Evolutionary conservation across 495 filamentous ascomycete species (phyloP).

Genomic region (Bryoglossum gracile): DNA sequence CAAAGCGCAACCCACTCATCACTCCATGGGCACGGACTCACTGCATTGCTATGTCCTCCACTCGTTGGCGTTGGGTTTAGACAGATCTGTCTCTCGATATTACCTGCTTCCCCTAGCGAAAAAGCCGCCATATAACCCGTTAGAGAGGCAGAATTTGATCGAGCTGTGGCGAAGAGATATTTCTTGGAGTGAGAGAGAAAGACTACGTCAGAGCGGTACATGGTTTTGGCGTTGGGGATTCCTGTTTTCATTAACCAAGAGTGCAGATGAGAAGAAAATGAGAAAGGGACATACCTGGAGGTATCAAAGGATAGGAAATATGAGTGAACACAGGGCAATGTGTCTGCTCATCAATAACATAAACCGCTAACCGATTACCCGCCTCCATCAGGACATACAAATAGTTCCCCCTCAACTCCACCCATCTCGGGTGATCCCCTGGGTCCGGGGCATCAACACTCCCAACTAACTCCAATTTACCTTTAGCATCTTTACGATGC

Average conservation of each 20-base stretch:
- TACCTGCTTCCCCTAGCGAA: conserved; percentile 57
- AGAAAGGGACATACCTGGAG: conserved; percentile 46
- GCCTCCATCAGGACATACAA: conserved; percentile 82
- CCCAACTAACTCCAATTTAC: conserved; percentile 58
- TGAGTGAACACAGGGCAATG: conserved; percentile 78
- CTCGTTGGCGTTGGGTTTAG: conserved; percentile 78
- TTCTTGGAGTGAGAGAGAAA: conserved; percentile 55
- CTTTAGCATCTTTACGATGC: conserved; percentile 52
- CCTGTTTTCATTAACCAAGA: conserved; percentile 22
- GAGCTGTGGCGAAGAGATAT: conserved; percentile 75
- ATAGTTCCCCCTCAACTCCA: conserved; percentile 72
- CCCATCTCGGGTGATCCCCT: conserved; percentile 76
- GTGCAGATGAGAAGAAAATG: not conserved
- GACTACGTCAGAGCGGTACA: conserved; percentile 74
- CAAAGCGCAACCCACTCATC: conserved; percentile 82
- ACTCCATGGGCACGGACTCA: conserved; percentile 69
- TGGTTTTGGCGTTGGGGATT: conserved; percentile 40
- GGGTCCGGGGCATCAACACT: conserved; percentile 61
- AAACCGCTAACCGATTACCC: conserved; percentile 70
- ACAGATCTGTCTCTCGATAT: conserved; percentile 67
- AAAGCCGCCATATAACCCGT: conserved; percentile 79
- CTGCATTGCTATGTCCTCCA: conserved; percentile 79
- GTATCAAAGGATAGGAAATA: conserved; percentile 68
- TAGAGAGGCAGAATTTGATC: conserved; percentile 64
- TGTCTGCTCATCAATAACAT: conserved; percentile 67